Evolutionary conservation across 805 yeast species (phyloP).

Genomic region (Wickerhamomyces hampshirensis): DNA sequence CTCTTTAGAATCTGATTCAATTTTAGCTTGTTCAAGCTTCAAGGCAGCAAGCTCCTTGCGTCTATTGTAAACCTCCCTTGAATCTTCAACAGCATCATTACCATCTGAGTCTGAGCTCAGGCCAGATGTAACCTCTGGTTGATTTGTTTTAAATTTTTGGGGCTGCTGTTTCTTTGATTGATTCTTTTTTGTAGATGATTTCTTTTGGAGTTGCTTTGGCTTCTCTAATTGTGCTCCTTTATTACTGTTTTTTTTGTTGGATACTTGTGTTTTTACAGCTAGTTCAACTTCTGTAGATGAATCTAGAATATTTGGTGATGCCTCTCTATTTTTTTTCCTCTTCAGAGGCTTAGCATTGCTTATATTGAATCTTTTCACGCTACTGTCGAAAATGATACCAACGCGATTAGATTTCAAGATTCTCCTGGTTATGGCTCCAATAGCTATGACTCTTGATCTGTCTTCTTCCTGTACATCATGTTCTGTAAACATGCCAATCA

Average conservation of each 20-base stretch:
- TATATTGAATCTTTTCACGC: conserved; percentile 11
- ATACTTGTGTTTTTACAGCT: too few species aligned
- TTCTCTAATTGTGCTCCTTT: too few species aligned
- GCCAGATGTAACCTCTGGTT: too few species aligned
- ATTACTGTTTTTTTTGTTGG: too few species aligned
- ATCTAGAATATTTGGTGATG: too few species aligned
- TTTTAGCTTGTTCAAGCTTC: conserved; percentile 1
- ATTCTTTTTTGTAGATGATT: too few species aligned
- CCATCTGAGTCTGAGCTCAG: conserved; percentile 1
- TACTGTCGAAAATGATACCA: conserved; percentile 26
- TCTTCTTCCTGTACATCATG: conserved; percentile 29
- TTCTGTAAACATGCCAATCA: conserved; percentile 21
- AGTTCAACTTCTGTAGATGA: too few species aligned
- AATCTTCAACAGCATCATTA: conserved; percentile 1
- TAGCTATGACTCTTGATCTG: conserved; percentile 28
- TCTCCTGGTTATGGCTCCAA: conserved; percentile 29
- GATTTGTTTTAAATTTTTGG: too few species aligned
- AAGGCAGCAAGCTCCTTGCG: conserved; percentile 1
- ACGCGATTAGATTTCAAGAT: conserved; percentile 24
- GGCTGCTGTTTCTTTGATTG: too few species aligned
- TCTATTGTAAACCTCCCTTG: not conserved
- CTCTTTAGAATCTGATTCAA: not conserved
- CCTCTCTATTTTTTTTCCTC: conserved; percentile 1
- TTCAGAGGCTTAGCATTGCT: conserved; percentile 9
- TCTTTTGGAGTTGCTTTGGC: too few species aligned